Evolutionary conservation across 108 stramenopile genomes (phyloP).

Genomic region (Fragilariopsis cylindrus): DNA sequence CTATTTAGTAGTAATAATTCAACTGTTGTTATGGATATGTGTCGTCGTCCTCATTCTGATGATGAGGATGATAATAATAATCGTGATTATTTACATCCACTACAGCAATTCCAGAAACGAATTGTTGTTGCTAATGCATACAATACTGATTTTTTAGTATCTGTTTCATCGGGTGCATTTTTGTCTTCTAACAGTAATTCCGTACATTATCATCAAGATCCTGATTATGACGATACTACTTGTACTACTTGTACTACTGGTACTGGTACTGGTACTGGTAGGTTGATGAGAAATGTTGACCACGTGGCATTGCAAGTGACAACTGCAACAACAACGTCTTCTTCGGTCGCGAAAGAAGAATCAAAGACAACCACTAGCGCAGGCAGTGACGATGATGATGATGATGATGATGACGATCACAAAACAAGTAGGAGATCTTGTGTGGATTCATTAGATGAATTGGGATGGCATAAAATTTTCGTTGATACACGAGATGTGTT

Average conservation of each 20-base stretch:
- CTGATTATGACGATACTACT: slow-evolving; percentile 21
- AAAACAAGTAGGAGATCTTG: not conserved
- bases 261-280: not conserved
- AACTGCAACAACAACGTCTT: no score
- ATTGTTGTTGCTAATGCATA: slow-evolving; percentile 69
- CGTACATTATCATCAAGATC: slow-evolving; percentile 13
- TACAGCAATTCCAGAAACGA: slow-evolving; percentile 50
- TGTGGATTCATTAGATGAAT: slow-evolving; percentile 41
- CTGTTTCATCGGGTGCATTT: slow-evolving; percentile 64
- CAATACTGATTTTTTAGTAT: slow-evolving; percentile 69
- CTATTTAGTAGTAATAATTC: slow-evolving; percentile 55
- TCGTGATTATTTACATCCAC: slow-evolving; percentile 45
- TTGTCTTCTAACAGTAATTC: slow-evolving; percentile 41
- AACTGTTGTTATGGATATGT: not conserved
- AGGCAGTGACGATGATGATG: not conserved
- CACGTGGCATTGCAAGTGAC: not conserved
- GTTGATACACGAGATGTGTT: slow-evolving; percentile 49
- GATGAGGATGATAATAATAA: slow-evolving; percentile 36
- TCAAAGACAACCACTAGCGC: not conserved
- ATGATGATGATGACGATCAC: not conserved
- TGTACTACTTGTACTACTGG: slow-evolving; percentile 7
- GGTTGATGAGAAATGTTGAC: slow-evolving; percentile 2
- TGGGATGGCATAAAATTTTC: slow-evolving; percentile 76
- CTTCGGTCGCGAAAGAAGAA: no score
- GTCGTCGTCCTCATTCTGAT: not conserved